These are phyloP conservation scores for Pythium oligandrum DNA, from an alignment of 352 stramenopile species.

Conservation along the genomic window DNA sequence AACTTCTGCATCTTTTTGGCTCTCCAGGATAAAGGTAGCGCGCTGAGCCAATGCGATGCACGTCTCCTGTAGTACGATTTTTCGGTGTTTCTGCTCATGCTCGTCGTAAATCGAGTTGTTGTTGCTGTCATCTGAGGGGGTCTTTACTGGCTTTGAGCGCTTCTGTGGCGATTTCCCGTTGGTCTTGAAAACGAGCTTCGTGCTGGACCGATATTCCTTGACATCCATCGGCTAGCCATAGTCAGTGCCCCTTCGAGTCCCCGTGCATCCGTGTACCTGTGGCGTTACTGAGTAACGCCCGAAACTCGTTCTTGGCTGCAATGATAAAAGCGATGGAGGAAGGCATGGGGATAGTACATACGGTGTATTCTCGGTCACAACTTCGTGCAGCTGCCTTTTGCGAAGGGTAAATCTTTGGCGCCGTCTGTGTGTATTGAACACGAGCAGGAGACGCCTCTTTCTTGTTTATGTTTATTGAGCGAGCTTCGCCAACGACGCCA, in stretches of 20 bases:
- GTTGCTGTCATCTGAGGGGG: slow-evolving; percentile 19
- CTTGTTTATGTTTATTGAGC: slow-evolving; percentile 47
- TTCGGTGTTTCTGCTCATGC: slow-evolving; percentile 24
- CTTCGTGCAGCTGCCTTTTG: no score
- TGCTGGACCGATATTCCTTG: background rate
- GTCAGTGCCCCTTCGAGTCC: background rate
- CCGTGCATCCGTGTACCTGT: no score
- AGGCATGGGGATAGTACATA: no score
- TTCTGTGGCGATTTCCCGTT: background rate
- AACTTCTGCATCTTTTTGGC: slow-evolving; percentile 43
- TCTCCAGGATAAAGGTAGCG: slow-evolving; percentile 44
- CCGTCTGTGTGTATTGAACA: no score
- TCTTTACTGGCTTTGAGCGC: slow-evolving; percentile 2
- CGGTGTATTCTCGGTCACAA: no score
- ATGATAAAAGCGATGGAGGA: no score
- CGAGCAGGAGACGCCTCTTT: no score
- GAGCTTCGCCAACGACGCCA: slow-evolving; percentile 79
- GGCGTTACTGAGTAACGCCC: no score
- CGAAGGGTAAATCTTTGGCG: no score
- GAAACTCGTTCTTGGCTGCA: no score
- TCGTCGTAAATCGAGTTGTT: slow-evolving; percentile 31
- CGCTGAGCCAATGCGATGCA: slow-evolving; percentile 34
- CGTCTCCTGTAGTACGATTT: slow-evolving; percentile 27
- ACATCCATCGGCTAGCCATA: slow-evolving; percentile 17
- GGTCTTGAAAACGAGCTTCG: no score